Conservation (phyloP, 2,329 filamentous ascomycete genomes). For the Pseudocercospora fuligena region DNA sequence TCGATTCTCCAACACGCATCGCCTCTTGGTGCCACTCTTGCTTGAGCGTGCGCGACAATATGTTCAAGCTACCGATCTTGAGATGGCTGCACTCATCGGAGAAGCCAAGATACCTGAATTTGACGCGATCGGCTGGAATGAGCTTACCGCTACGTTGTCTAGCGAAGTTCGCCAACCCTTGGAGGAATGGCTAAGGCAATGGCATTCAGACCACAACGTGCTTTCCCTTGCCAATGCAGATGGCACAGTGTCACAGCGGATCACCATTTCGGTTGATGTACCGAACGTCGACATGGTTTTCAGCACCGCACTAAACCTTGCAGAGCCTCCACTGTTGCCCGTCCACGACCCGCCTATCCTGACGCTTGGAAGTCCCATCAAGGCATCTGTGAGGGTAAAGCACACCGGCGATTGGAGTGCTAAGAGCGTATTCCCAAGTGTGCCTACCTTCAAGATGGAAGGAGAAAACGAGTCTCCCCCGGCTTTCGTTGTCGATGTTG, state of each 20-base stretch:
- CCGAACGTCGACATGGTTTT: slow-evolving; percentile 82
- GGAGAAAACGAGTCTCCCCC: slow-evolving; percentile 21
- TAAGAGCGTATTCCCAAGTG: slow-evolving; percentile 53
- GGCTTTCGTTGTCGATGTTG: slow-evolving; percentile 83
- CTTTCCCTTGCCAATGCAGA: slow-evolving; percentile 37
- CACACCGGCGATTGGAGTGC: slow-evolving; percentile 61
- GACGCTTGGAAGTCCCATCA: slow-evolving; percentile 67
- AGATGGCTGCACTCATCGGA: slow-evolving; percentile 59
- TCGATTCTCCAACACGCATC: slow-evolving; percentile 52
- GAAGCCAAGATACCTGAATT: slow-evolving; percentile 59
- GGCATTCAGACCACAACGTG: slow-evolving; percentile 54
- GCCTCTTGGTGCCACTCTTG: slow-evolving; percentile 59
- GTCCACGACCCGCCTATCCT: slow-evolving; percentile 46
- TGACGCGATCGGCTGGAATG: slow-evolving; percentile 59
- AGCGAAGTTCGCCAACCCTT: slow-evolving; percentile 50
- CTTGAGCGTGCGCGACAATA: slow-evolving; percentile 51
- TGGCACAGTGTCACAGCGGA: slow-evolving; percentile 51
- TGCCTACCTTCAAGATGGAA: slow-evolving; percentile 29
- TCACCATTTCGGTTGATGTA: slow-evolving; percentile 88
- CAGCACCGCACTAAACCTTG: slow-evolving; percentile 58
- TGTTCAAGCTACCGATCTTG: slow-evolving; percentile 56
- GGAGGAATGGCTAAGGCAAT: slow-evolving; percentile 57
- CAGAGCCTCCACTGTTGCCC: slow-evolving; percentile 16
- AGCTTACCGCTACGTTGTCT: slow-evolving; percentile 58
- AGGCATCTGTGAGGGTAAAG: slow-evolving; percentile 63